Percentiles rank a stretch among this genome's conserved stretches.
Evolutionary conservation across 169 alveolate genomes (phyloP).

Genomic region (Cryptosporidium meleagridis): DNA sequence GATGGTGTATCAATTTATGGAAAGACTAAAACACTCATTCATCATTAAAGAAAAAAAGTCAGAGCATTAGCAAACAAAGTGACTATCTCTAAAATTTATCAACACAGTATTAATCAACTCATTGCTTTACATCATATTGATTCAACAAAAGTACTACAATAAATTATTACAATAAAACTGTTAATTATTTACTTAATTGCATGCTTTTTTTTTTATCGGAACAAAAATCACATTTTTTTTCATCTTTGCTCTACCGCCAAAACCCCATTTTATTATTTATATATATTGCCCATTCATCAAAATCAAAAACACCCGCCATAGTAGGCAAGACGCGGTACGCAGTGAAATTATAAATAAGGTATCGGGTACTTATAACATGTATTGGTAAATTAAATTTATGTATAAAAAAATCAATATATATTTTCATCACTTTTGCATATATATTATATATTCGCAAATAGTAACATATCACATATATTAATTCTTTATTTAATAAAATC

Average conservation of each 20-base stretch:
- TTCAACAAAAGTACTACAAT: too few relatives aligned
- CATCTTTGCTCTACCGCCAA: background rate
- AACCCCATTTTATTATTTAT: background rate
- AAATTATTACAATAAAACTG: background rate
- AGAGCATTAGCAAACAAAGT: background rate
- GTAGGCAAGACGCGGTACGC: background rate
- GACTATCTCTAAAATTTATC: background rate
- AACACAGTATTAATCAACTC: background rate
- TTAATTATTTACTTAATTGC: background rate
- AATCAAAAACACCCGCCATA: background rate
- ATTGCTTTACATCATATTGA: background rate
- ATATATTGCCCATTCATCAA: background rate
- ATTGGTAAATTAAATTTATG: background rate
- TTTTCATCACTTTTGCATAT: background rate
- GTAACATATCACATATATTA: too few relatives aligned
- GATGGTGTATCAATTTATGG: too few relatives aligned
- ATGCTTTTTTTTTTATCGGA: background rate
- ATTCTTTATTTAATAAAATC: background rate
- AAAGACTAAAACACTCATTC: too few relatives aligned
- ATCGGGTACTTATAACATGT: slow-evolving; percentile 8
- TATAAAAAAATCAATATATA: background rate
- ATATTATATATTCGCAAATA: background rate
- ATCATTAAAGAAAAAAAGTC: background rate
- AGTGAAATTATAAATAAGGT: background rate
- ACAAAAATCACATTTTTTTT: background rate